Conservation (phyloP, 805 yeast genomes). For the Wickerhamiella hasegawae region DNA sequence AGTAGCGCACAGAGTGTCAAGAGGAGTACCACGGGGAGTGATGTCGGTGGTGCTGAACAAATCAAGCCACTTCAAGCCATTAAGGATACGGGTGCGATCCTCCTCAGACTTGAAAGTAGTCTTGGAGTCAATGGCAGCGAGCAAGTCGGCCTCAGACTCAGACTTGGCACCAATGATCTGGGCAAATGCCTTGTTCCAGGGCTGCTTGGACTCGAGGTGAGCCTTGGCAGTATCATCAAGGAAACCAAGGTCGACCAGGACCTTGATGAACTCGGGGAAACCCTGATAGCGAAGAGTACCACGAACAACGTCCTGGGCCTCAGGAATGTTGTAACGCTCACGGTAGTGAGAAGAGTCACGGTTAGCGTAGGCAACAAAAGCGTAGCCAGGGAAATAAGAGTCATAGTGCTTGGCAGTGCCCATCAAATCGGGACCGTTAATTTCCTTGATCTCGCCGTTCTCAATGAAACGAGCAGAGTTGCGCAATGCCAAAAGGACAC, state of each 20-base stretch:
- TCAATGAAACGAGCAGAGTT: conserved; percentile 81
- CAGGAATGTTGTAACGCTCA: conserved; percentile 87
- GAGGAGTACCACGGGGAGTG: conserved; percentile 83
- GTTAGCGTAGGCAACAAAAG: conserved; percentile 92
- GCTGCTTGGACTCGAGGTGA: conserved; percentile 33
- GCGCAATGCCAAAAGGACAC: conserved; percentile 89
- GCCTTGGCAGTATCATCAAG: conserved; percentile 59
- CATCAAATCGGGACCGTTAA: conserved; percentile 86
- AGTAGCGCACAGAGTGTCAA: conserved; percentile 94
- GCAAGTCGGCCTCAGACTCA: conserved; percentile 51
- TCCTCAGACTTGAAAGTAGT: conserved; percentile 67
- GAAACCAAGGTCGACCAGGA: conserved; percentile 84
- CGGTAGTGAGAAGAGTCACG: conserved; percentile 92
- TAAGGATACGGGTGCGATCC: conserved; percentile 72
- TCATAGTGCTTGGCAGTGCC: conserved; percentile 79
- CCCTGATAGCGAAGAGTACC: conserved; percentile 98
- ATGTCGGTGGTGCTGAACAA: conserved; percentile 61
- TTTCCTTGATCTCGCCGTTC: conserved; percentile 66
- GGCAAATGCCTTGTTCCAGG: conserved; percentile 86
- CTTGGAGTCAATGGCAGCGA: conserved; percentile 58
- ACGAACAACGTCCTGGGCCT: conserved; percentile 91
- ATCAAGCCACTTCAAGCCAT: conserved; percentile 90
- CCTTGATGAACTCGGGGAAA: conserved; percentile 95
- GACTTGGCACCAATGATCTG: conserved; percentile 61
- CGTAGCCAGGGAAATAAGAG: conserved; percentile 86